phyloP scores from a whole-genome alignment of 768 basidiomycete genomes.

The Trametes villosa region DNA sequence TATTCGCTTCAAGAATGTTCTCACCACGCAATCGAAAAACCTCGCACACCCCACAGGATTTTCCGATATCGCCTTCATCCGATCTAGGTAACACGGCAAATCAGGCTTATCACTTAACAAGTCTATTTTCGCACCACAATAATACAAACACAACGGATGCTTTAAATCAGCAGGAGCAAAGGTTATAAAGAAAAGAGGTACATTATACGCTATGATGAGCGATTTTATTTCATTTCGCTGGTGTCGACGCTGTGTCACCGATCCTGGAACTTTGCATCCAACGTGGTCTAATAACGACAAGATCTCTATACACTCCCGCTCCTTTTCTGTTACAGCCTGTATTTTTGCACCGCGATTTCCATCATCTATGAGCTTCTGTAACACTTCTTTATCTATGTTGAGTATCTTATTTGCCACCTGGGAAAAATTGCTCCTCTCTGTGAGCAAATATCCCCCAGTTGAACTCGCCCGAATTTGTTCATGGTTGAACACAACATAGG shows the following conservation, averaged over 20 bases:
- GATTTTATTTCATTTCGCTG: neutral
- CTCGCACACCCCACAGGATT: neutral
- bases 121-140: neutral
- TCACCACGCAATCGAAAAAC: neutral
- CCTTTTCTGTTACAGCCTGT: too few relatives aligned
- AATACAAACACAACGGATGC: neutral
- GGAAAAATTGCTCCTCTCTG: constrained; percentile 26
- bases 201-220: neutral
- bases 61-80: neutral
- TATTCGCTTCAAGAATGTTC: neutral
- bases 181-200: neutral
- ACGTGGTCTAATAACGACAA: neutral
- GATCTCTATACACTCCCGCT: neutral
- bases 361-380: neutral
- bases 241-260: neutral
- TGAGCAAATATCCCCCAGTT: constrained; percentile 32
- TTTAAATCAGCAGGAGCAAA: constrained; percentile 1
- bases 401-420: constrained; percentile 24
- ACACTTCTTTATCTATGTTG: neutral
- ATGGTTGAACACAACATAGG: constrained; percentile 45
- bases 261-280: neutral
- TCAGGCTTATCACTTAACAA: neutral
- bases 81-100: neutral
- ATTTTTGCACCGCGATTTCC: too few relatives aligned
- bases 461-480: constrained; percentile 39